phyloP scores from a whole-genome alignment of 2,329 filamentous ascomycete species.

The Fusarium illudens region DNA sequence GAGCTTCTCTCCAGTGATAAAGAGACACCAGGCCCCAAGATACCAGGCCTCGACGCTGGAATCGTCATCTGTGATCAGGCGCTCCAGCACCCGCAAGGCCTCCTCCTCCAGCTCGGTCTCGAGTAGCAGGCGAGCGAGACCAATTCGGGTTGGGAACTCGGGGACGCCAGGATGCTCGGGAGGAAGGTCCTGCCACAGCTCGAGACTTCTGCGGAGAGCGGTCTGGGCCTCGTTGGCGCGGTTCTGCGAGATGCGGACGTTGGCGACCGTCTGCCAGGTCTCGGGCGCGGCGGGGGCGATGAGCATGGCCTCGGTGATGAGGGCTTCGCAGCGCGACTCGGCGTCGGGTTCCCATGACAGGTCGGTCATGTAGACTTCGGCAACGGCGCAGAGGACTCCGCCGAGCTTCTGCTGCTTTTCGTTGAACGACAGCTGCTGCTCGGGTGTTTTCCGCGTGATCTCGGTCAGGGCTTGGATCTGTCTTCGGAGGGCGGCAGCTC shows the following conservation, averaged over 20 bases:
- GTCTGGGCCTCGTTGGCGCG: slow-evolving; percentile 80
- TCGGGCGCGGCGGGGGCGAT: slow-evolving; percentile 84
- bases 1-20: slow-evolving; percentile 77
- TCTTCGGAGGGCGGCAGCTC: slow-evolving; percentile 74
- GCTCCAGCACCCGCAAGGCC: slow-evolving; percentile 84
- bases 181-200: slow-evolving; percentile 82
- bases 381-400: slow-evolving; percentile 90
- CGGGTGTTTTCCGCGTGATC: slow-evolving; percentile 47
- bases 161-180: slow-evolving; percentile 77
- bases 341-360: slow-evolving; percentile 92
- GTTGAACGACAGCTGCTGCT: slow-evolving; percentile 58
- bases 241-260: slow-evolving; percentile 88
- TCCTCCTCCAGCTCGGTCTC: slow-evolving; percentile 88
- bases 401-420: slow-evolving; percentile 84
- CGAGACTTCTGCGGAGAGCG: slow-evolving; percentile 81
- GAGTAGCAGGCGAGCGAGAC: slow-evolving; percentile 84
- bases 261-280: slow-evolving; percentile 94
- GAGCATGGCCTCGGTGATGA: slow-evolving; percentile 90
- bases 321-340: slow-evolving; percentile 84
- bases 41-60: slow-evolving; percentile 97
- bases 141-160: slow-evolving; percentile 86
- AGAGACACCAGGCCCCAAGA: slow-evolving; percentile 91
- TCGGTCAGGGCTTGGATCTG: slow-evolving; percentile 73
- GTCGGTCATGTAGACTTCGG: slow-evolving; percentile 99
- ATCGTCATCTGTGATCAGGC: slow-evolving; percentile 88